Base-by-base conservation (phyloP, 2,329 filamentous ascomycete genomes). In the Sarocladium oryzae region DNA sequence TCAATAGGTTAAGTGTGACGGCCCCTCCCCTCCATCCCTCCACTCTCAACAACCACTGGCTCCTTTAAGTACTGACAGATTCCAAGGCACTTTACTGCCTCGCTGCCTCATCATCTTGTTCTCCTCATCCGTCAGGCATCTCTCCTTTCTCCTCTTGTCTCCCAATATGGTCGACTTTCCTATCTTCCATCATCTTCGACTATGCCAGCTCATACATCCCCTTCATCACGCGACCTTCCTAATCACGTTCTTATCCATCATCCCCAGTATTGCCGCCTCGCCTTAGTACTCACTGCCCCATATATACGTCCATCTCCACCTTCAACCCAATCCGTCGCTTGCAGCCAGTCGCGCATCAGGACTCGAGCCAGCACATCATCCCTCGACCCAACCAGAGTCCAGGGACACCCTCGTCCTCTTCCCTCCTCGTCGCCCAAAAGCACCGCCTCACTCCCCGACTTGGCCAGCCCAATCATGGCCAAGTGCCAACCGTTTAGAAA, bases 281-380 rank as follows among this genome's bases (percentile, higher is more conserved):
- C 9, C 18, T 7, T 8, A 5, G 37, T 16, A 8, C 37, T 23
- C 40, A 43, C 20, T 40, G 33, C 15, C 37, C 13, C 40, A 13
- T 15, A 18, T 23, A 8, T 7, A 8, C 16, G 21, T 15, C 33
- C 33, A 36, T 9, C 15, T n/a, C 15, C 5, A 16, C 33, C 33
- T 45, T 16, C 40, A n/a, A 48, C 18, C 28, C 24, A 21, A 30
- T 32, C 26, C 40, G 40, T 30, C 40, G 28, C 11, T 20, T 16
- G 16, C 37, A 41, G 18, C 18, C 37, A 9, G 10, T 41, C 40
- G 43, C 28, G 43, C 43, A 48, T 20, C 20, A 15, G 9, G 26
- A 48, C n/a, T 48, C 28, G 28, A 48, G 43, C 43, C 43, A 48
- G 43, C 43, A n/a, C 43, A 48, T 48, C 43, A 33, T 18, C 28